phyloP scores from a whole-genome alignment of 345 rosid species.

The Eucalyptus tenuipes region DNA sequence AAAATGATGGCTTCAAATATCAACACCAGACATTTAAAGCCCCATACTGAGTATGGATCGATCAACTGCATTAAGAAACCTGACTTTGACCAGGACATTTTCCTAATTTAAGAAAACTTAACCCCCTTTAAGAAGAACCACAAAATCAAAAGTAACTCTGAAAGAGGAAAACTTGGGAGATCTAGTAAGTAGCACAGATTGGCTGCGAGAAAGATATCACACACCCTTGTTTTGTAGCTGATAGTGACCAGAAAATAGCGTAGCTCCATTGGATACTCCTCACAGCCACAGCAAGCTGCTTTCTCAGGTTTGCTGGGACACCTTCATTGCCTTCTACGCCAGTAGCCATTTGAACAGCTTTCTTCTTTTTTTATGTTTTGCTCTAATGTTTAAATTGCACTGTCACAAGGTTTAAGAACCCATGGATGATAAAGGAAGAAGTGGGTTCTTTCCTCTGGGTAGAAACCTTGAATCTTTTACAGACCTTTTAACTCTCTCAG shows the following conservation, averaged over 20 bases:
- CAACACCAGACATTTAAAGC: not conserved
- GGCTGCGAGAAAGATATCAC: not conserved
- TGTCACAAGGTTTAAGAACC: not conserved
- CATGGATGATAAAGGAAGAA: not conserved
- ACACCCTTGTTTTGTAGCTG: slow-evolving; percentile 64
- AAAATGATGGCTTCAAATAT: not conserved
- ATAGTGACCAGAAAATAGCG: slow-evolving; percentile 84
- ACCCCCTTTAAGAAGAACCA: not conserved
- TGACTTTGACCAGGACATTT: not conserved
- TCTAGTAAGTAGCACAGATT: not conserved
- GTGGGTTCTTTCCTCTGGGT: not conserved
- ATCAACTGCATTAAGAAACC: not conserved
- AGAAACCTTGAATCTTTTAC: not conserved
- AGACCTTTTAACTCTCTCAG: not conserved
- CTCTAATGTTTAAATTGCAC: not conserved
- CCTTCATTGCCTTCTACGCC: slow-evolving; percentile 13
- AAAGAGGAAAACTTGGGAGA: not conserved
- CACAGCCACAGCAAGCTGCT: slow-evolving; percentile 73
- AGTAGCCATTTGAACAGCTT: slow-evolving; percentile 33
- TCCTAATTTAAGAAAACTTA: not conserved
- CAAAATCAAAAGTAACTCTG: not conserved
- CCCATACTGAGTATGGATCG: not conserved
- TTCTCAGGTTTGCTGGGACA: slow-evolving; percentile 32
- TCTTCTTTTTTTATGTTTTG: not conserved
- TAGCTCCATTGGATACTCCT: slow-evolving; percentile 91